Evolutionary conservation across 371 early-diverging fungal species (phyloP).

Genomic region (Lichtheimia hyalospora): DNA sequence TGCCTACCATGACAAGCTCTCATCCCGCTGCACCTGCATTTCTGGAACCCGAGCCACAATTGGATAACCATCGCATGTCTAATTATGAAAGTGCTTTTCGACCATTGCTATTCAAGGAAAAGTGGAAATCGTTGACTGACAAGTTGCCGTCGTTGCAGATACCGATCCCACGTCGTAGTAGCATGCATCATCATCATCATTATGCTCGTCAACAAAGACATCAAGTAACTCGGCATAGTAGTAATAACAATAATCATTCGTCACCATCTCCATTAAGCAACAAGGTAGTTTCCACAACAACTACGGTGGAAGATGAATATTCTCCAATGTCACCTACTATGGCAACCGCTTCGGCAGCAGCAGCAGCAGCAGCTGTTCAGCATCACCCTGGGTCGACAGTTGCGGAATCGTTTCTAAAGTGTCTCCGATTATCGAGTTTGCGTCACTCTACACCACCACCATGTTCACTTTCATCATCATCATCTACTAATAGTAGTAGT

Average conservation of each 20-base stretch:
- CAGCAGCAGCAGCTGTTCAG: constrained; percentile 24
- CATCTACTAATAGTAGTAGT: constrained; percentile 14
- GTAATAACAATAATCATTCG: background rate
- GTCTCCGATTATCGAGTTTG: constrained; percentile 14
- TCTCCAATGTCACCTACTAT: constrained; percentile 28
- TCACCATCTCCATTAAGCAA: background rate
- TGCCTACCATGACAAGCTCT: background rate
- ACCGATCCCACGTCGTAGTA: constrained; percentile 22
- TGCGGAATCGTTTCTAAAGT: constrained; percentile 30
- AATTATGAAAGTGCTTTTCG: constrained; percentile 17
- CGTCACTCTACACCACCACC: constrained; percentile 14
- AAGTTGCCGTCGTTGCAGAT: constrained; percentile 20
- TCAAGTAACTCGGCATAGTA: background rate
- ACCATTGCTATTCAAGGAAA: constrained; percentile 17
- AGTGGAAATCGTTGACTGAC: constrained; percentile 7
- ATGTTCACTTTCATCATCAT: constrained; percentile 8
- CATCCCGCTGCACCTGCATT: constrained; percentile 13
- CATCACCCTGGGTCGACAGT: constrained; percentile 32
- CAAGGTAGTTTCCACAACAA: constrained; percentile 1
- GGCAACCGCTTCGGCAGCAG: constrained; percentile 29
- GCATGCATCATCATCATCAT: too few species aligned
- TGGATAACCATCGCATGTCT: constrained; percentile 16
- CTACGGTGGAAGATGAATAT: background rate
- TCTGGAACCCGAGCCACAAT: constrained; percentile 29
- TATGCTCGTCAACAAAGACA: background rate